A percentile compares a stretch with the other conserved stretches of the same genome.
Evolutionary conservation across 805 yeast species (phyloP).

Genomic region (Brettanomyces naardenensis): DNA sequence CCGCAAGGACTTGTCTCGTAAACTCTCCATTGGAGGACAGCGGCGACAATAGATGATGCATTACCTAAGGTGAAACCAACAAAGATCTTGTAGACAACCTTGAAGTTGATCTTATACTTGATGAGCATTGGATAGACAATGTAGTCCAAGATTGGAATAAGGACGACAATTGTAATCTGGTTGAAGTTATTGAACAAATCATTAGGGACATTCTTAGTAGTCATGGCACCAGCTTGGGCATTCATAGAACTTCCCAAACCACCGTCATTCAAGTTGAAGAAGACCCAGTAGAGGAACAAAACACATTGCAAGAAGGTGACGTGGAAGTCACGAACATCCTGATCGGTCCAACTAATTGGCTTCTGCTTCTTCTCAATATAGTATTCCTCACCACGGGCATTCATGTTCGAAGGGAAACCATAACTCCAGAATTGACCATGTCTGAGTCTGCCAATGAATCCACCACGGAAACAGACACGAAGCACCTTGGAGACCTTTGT

Average conservation of each 20-base stretch:
- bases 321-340: constrained; percentile 39
- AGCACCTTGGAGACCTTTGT: constrained; percentile 34
- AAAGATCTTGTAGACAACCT: constrained; percentile 36
- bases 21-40: constrained; percentile 39
- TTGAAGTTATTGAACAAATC: constrained; percentile 49
- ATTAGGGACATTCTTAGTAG: constrained; percentile 45
- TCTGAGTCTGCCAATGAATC: constrained; percentile 33
- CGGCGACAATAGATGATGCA: constrained; percentile 40
- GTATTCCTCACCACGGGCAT: constrained; percentile 32
- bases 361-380: constrained; percentile 22
- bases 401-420: constrained; percentile 38
- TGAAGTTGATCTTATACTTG: constrained; percentile 33
- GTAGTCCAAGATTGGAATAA: constrained; percentile 43
- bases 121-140: constrained; percentile 40
- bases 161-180: constrained; percentile 43
- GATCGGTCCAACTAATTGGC: constrained; percentile 31
- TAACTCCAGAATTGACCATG: constrained; percentile 38
- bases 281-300: constrained; percentile 35
- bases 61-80: constrained; percentile 42
- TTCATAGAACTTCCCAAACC: constrained; percentile 42
- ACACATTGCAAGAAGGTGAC: constrained; percentile 37
- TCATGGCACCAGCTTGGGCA: constrained; percentile 49
- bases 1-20: constrained; percentile 48
- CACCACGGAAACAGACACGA: constrained; percentile 33
- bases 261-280: constrained; percentile 34